Percentiles rank a stretch among this genome's conserved stretches.
Evolutionary conservation across 2,329 filamentous ascomycete species (phyloP).

Genomic region (Pseudofabraea citricarpa): DNA sequence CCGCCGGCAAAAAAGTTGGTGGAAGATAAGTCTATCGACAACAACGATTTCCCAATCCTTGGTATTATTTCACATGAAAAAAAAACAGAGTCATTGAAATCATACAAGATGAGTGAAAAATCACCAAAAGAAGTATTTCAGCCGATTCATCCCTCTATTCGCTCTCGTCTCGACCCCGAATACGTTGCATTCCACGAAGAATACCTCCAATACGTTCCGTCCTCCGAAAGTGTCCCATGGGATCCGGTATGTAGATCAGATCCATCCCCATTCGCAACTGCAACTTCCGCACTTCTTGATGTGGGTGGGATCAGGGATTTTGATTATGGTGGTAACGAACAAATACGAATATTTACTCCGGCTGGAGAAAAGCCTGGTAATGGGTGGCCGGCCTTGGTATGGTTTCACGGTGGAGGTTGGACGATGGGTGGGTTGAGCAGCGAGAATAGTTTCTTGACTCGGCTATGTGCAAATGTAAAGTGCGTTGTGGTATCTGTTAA

Average conservation of each 20-base stretch:
- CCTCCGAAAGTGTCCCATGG: slow-evolving; percentile 30
- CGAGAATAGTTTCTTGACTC: slow-evolving; percentile 48
- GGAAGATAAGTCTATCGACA: neutral
- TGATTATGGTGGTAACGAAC: slow-evolving; percentile 33
- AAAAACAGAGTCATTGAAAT: neutral
- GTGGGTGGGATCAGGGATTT: slow-evolving; percentile 32
- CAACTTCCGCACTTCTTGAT: slow-evolving; percentile 41
- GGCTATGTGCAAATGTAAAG: slow-evolving; percentile 41
- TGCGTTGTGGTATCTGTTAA: slow-evolving; percentile 48
- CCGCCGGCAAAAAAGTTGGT: neutral
- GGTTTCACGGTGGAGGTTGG: slow-evolving; percentile 53
- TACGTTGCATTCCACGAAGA: slow-evolving; percentile 12
- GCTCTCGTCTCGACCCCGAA: slow-evolving; percentile 9
- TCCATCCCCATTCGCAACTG: slow-evolving; percentile 33
- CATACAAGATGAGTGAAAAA: neutral
- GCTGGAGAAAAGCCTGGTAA: slow-evolving; percentile 31
- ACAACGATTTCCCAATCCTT: neutral
- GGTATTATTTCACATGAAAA: neutral
- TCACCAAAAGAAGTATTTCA: slow-evolving; percentile 4
- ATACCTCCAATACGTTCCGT: slow-evolving; percentile 45
- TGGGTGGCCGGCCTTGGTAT: slow-evolving; percentile 52
- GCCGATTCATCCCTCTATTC: slow-evolving; percentile 8
- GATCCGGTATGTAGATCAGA: slow-evolving; percentile 24
- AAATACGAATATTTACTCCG: slow-evolving; percentile 45
- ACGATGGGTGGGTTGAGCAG: slow-evolving; percentile 50